Percentiles rank a stretch among this genome's conserved stretches.
phyloP scores from a whole-genome alignment of 1,139 yeast genomes.

The Pichia sp. region DNA sequence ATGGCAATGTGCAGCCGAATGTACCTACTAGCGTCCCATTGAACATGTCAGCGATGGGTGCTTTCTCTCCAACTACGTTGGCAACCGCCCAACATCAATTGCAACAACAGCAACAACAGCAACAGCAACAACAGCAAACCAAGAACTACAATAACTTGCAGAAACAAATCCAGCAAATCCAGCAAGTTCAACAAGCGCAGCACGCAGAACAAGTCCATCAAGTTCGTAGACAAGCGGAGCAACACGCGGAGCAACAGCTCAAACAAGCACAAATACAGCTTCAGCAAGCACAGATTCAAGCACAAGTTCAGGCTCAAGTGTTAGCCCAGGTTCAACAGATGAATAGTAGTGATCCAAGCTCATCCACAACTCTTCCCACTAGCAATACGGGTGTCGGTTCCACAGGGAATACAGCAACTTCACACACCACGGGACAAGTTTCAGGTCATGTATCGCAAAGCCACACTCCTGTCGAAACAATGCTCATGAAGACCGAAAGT shows the following conservation, averaged over 20 bases:
- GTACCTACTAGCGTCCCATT: too few species aligned
- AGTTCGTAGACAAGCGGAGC: conserved; percentile 21
- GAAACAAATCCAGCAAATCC: conserved; percentile 6
- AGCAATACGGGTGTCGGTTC: too few species aligned
- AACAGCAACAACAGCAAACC: conserved; percentile 14
- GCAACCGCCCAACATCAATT: conserved; percentile 6
- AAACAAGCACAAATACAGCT: conserved; percentile 8
- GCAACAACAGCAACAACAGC: conserved; percentile 9
- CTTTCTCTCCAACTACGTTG: conserved; percentile 8
- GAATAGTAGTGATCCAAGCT: too few species aligned
- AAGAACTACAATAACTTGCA: conserved; percentile 3
- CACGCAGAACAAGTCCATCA: not conserved
- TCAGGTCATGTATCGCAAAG: too few species aligned
- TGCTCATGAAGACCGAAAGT: too few species aligned
- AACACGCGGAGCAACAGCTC: conserved; percentile 4
- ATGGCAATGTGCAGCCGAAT: too few species aligned
- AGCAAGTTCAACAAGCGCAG: conserved; percentile 5
- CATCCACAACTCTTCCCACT: too few species aligned
- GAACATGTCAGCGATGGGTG: conserved; percentile 1
- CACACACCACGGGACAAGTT: too few species aligned
- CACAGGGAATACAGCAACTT: too few species aligned
- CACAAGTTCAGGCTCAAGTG: conserved; percentile 3
- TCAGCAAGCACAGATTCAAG: conserved; percentile 9
- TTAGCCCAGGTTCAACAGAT: not conserved
- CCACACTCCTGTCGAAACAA: too few species aligned